A percentile compares a stretch with the other conserved stretches of the same genome.
Conservation (phyloP, 2,329 filamentous ascomycete species). For the Ceratocystis cubensis region DNA sequence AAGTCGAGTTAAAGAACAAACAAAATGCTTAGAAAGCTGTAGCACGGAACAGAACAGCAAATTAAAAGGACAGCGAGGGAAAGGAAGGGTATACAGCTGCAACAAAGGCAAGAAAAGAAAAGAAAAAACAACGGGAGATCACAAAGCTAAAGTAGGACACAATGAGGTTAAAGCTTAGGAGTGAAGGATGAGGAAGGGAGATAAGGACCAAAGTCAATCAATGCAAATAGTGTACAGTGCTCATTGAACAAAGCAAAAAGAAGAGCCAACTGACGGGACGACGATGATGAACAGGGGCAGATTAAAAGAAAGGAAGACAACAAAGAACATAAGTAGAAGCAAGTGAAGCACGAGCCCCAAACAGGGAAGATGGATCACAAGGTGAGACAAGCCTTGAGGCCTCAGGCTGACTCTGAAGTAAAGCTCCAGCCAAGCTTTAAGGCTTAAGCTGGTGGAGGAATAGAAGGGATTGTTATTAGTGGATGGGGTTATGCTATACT, state of each 20-base stretch:
- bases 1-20: neutral
- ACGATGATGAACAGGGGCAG: no score
- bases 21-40: neutral
- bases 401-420: neutral
- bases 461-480: constrained; percentile 1
- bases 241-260: neutral
- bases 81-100: neutral
- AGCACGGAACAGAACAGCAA: no score
- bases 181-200: neutral
- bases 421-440: neutral
- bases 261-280: neutral
- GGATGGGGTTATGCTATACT: constrained; percentile 6
- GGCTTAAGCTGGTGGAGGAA: neutral
- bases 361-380: constrained; percentile 7
- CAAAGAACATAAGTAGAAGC: neutral
- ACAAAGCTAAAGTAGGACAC: neutral
- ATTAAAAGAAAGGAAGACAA: neutral
- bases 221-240: neutral
- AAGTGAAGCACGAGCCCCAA: neutral
- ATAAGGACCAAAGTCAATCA: neutral
- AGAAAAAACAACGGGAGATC: neutral
- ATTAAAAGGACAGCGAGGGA: neutral
- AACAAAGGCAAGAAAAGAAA: neutral
- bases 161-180: no score
- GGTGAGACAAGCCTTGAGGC: constrained; percentile 2